These are phyloP conservation scores for Diacronema lutheri DNA, from an alignment of 78 protist species.

Conservation along the genomic window DNA sequence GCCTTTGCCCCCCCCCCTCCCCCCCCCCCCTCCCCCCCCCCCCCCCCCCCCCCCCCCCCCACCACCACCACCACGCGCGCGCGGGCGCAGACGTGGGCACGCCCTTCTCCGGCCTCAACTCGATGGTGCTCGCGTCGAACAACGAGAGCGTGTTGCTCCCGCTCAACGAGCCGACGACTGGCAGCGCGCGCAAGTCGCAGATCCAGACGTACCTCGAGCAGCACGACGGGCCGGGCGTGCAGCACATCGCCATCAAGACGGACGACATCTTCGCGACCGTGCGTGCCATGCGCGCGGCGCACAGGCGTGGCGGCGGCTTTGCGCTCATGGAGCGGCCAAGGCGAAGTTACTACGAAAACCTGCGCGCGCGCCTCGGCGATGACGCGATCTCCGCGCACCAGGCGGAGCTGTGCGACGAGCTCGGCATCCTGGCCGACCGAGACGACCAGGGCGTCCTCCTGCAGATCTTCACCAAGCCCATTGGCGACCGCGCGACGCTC, in stretches of 20 bases:
- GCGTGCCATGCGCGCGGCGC: not conserved
- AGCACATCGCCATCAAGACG: not conserved
- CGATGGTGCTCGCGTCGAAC: constrained; percentile 1
- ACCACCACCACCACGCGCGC: too few relatives aligned
- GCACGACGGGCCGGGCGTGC: not conserved
- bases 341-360: not conserved
- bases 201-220: not conserved
- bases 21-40: too few relatives aligned
- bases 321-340: not conserved
- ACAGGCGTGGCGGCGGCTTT: not conserved
- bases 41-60: too few relatives aligned
- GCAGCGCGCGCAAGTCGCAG: not conserved
- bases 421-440: not conserved
- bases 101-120: constrained; percentile 1
- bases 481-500: not conserved
- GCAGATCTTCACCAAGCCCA: constrained; percentile 9
- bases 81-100: not conserved
- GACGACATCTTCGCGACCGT: not conserved
- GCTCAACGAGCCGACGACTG: constrained; percentile 5
- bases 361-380: not conserved
- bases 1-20: too few relatives aligned
- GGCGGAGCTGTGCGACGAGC: not conserved
- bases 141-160: not conserved
- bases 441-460: not conserved
- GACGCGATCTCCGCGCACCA: not conserved